These are phyloP conservation scores for Skeletonema menzelii DNA, from an alignment of 108 stramenopile species.

Conservation along the genomic window DNA sequence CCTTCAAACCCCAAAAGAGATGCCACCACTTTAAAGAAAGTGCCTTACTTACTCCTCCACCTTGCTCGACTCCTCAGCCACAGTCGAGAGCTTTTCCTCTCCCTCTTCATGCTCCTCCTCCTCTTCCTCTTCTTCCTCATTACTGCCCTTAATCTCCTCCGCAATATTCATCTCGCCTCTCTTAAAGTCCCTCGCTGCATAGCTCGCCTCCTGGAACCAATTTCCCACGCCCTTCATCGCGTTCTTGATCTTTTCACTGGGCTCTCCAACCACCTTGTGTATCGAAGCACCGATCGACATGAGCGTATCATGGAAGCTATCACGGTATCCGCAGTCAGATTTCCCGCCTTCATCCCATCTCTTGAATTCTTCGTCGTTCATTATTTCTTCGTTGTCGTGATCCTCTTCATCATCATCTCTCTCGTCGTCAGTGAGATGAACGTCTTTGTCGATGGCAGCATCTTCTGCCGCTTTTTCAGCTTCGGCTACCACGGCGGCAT, in stretches of 20 bases:
- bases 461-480: neutral
- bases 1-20: neutral
- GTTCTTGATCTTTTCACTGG: conserved; percentile 27
- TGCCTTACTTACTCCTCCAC: neutral
- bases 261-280: conserved; percentile 58
- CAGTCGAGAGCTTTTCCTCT: neutral
- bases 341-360: conserved; percentile 58
- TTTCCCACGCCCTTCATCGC: conserved; percentile 39
- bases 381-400: conserved; percentile 31
- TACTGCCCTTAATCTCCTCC: conserved; percentile 16
- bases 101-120: conserved; percentile 4
- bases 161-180: conserved; percentile 36
- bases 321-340: conserved; percentile 58
- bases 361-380: conserved; percentile 22
- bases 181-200: conserved; percentile 46
- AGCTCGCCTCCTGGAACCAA: conserved; percentile 56
- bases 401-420: conserved; percentile 11
- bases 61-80: neutral
- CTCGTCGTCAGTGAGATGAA: neutral
- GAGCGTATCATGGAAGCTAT: conserved; percentile 53
- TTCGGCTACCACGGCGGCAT: neutral
- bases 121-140: conserved; percentile 22
- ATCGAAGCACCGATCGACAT: conserved; percentile 58
- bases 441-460: neutral
- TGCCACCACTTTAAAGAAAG: neutral